Conservation (phyloP, 176 grass and related monocot genomes). For the Tillandsia fasciculata region DNA sequence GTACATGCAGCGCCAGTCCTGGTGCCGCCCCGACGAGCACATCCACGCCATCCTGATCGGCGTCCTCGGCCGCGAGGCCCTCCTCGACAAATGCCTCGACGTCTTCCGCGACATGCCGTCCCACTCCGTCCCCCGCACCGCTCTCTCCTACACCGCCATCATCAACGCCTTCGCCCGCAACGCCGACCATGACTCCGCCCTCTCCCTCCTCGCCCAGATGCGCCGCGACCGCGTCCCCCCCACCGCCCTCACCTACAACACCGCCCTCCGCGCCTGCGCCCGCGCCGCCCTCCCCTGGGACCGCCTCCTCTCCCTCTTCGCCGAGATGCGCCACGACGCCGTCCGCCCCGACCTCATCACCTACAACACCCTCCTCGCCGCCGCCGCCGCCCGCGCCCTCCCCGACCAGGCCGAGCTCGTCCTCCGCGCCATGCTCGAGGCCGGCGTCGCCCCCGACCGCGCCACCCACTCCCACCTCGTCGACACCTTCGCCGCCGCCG, state of each 20-base stretch:
- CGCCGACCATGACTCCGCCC: slow-evolving; percentile 55
- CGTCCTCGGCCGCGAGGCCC: slow-evolving; percentile 72
- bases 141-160: slow-evolving; percentile 90
- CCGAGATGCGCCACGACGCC: slow-evolving; percentile 87
- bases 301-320: slow-evolving; percentile 66
- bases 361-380: slow-evolving; percentile 87
- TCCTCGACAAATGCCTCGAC: slow-evolving; percentile 37
- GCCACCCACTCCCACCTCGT: slow-evolving; percentile 61
- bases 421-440: slow-evolving; percentile 75
- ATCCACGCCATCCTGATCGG: slow-evolving; percentile 91
- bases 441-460: slow-evolving; percentile 52
- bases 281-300: slow-evolving; percentile 64
- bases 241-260: slow-evolving; percentile 87
- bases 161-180: slow-evolving; percentile 88
- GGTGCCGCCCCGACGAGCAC: slow-evolving; percentile 98
- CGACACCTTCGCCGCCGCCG: slow-evolving; percentile 46
- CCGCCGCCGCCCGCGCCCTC: slow-evolving; percentile 42
- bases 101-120: slow-evolving; percentile 72
- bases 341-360: slow-evolving; percentile 78
- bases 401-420: slow-evolving; percentile 84
- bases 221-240: slow-evolving; percentile 51
- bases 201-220: slow-evolving; percentile 72
- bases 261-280: slow-evolving; percentile 70
- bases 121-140: slow-evolving; percentile 41
- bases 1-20: slow-evolving; percentile 86